A percentile compares a stretch with the other conserved stretches of the same genome.
Evolutionary conservation across 495 filamentous ascomycete genomes (phyloP).

Genomic region (Paragyromitra xinjiangensis): DNA sequence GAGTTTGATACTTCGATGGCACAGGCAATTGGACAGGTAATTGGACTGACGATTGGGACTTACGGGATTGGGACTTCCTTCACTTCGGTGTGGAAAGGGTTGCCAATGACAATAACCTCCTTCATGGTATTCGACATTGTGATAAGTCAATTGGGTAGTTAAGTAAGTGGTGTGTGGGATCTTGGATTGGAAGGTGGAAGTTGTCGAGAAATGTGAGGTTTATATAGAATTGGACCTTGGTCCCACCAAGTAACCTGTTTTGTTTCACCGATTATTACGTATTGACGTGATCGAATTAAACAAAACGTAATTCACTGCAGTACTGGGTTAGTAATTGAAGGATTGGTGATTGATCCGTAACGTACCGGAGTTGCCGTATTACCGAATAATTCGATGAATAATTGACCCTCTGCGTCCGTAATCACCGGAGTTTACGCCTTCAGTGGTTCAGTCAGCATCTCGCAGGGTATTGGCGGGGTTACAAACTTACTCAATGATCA

Average conservation of each 20-base stretch:
- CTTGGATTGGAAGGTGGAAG: not conserved
- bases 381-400: not conserved
- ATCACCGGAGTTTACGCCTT: not conserved
- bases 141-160: not conserved
- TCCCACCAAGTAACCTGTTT: not conserved
- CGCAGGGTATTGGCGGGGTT: too few relatives aligned
- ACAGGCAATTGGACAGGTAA: too few relatives aligned
- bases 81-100: conserved; percentile 22
- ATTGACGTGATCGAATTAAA: not conserved
- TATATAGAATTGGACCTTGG: not conserved
- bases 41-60: too few relatives aligned
- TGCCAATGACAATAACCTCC: conserved; percentile 5
- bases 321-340: not conserved
- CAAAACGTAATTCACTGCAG: not conserved
- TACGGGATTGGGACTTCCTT: conserved; percentile 42
- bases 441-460: too few relatives aligned
- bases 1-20: not conserved
- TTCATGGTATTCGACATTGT: conserved; percentile 35
- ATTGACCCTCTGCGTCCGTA: not conserved
- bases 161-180: not conserved
- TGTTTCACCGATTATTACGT: not conserved
- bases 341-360: not conserved
- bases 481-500: conserved; percentile 18
- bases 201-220: not conserved
- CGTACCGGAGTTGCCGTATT: conserved; percentile 5